These are phyloP conservation scores for Kuraishia hungarica DNA, from an alignment of 805 yeast species.

Conservation along the genomic window DNA sequence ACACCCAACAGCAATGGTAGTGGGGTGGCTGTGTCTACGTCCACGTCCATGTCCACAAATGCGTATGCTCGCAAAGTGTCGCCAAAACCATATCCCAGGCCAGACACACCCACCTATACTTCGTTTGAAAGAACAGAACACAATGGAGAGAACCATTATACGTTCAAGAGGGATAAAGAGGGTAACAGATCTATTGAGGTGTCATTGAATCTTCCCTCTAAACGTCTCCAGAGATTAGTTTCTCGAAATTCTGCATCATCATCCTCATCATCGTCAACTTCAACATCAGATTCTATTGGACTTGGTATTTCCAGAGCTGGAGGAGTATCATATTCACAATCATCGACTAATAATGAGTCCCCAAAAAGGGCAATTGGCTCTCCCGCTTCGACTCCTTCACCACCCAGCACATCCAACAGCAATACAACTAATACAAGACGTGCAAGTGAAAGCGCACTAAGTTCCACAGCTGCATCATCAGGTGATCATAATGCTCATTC, in stretches of 20 bases:
- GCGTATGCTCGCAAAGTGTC: neutral
- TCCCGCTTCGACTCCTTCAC: neutral
- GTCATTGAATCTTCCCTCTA: neutral
- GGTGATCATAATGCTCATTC: neutral
- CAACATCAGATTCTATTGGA: neutral
- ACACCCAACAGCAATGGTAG: too few relatives aligned
- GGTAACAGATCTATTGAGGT: neutral
- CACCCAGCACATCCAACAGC: neutral
- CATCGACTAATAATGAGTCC: neutral
- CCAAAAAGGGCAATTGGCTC: neutral
- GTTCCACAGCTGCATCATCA: too few relatives aligned
- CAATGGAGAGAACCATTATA: conserved; percentile 1
- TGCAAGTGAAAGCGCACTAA: neutral
- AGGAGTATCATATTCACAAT: too few relatives aligned
- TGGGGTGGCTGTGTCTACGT: neutral
- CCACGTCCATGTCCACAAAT: neutral
- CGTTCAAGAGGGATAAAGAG: neutral
- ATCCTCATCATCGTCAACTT: neutral
- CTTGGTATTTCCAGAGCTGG: neutral
- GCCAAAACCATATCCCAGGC: neutral
- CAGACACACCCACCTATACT: neutral
- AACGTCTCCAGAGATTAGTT: neutral
- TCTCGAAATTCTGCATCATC: neutral
- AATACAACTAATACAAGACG: neutral
- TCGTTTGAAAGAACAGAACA: conserved; percentile 3